Evolutionary conservation across 371 early-diverging fungal species (phyloP).

Genomic region (Lichtheimia ramosa): DNA sequence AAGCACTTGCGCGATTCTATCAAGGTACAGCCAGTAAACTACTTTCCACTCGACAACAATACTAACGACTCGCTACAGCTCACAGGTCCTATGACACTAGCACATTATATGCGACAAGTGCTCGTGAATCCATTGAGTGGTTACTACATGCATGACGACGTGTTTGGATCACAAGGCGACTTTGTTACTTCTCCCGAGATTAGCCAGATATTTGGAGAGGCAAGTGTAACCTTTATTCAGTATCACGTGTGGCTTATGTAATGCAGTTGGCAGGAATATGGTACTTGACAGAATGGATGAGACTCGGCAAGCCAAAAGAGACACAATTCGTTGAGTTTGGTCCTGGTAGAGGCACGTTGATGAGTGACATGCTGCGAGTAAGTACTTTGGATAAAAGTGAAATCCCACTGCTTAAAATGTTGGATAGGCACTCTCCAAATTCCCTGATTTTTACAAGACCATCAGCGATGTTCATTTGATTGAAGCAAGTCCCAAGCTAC

Average conservation of each 20-base stretch:
- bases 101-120: constrained; percentile 88
- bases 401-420: background rate
- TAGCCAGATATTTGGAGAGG: constrained; percentile 97
- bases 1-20: constrained; percentile 65
- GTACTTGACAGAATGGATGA: constrained; percentile 77
- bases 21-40: constrained; percentile 34
- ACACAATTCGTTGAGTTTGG: constrained; percentile 88
- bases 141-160: constrained; percentile 90
- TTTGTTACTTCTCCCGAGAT: constrained; percentile 97
- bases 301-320: constrained; percentile 55
- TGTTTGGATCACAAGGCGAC: constrained; percentile 93
- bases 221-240: constrained; percentile 23
- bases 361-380: constrained; percentile 90
- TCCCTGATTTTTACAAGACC: constrained; percentile 63
- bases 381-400: background rate
- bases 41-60: background rate
- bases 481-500: constrained; percentile 81
- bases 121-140: constrained; percentile 89
- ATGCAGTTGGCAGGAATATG: constrained; percentile 75
- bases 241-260: background rate
- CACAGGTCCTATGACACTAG: constrained; percentile 84
- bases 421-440: constrained; percentile 57
- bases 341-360: constrained; percentile 93
- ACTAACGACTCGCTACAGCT: constrained; percentile 33
- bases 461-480: constrained; percentile 76